These are phyloP conservation scores for Umbelopsis vinacea DNA, from an alignment of 192 early-diverging fungal species.

Conservation along the genomic window DNA sequence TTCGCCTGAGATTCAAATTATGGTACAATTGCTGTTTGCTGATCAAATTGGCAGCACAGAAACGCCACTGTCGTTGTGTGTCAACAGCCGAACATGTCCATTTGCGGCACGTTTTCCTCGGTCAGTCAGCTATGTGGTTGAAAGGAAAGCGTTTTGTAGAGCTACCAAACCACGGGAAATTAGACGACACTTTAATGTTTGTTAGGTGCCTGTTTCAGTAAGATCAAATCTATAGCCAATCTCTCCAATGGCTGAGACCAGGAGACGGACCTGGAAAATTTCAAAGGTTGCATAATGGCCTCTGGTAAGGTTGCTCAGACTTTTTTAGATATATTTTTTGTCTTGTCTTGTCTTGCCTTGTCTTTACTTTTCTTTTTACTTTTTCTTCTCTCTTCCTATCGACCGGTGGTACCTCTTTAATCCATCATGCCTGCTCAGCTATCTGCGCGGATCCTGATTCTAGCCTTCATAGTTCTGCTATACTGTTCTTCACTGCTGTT, in stretches of 20 bases:
- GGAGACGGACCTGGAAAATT: background rate
- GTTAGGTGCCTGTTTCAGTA: slow-evolving; percentile 8
- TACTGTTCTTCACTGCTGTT: slow-evolving; percentile 15
- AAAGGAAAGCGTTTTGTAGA: background rate
- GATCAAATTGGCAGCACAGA: background rate
- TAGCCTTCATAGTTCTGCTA: slow-evolving; percentile 2
- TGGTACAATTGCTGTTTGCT: background rate
- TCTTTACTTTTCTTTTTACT: background rate
- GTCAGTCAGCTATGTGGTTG: too few species aligned
- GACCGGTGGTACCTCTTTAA: background rate
- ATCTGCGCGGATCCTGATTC: slow-evolving; percentile 2
- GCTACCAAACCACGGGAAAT: background rate
- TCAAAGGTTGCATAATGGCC: slow-evolving; percentile 3
- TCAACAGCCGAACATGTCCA: background rate
- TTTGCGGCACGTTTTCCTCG: too few species aligned
- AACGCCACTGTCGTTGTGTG: background rate
- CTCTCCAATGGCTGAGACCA: too few species aligned
- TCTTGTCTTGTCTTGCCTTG: too few species aligned
- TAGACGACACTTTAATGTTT: background rate
- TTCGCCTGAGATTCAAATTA: background rate
- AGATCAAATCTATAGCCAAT: too few species aligned
- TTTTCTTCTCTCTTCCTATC: background rate
- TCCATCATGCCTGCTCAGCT: background rate
- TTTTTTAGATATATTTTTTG: too few species aligned
- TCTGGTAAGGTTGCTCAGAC: too few species aligned